phyloP scores from a whole-genome alignment of 768 basidiomycete genomes.

The Leccinum variicolor region DNA sequence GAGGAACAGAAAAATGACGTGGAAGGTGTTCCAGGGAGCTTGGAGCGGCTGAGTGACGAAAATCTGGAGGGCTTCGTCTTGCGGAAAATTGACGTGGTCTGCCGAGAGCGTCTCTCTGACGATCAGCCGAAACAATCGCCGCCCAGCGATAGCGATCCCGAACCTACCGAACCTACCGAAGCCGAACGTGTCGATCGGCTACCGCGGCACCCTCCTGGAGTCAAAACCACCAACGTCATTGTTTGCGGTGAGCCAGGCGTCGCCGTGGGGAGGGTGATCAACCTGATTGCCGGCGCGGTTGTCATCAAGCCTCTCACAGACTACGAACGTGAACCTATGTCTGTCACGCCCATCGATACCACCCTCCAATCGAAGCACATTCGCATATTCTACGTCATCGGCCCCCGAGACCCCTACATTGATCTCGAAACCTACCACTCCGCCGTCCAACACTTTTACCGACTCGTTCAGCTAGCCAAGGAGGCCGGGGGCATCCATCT shows the following conservation, averaged over 20 bases:
- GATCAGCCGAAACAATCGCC: background rate
- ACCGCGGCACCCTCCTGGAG: conserved; percentile 16
- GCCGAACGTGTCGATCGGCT: conserved; percentile 16
- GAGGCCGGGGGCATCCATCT: conserved; percentile 35
- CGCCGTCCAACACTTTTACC: conserved; percentile 23
- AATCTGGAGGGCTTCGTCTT: conserved; percentile 11
- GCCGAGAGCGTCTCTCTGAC: background rate
- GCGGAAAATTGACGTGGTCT: conserved; percentile 10
- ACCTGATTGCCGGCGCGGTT: conserved; percentile 17
- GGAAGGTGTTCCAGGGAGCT: conserved; percentile 13
- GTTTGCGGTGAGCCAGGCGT: conserved; percentile 42
- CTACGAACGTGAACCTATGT: conserved; percentile 33
- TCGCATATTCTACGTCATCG: conserved; percentile 29
- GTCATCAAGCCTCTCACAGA: conserved; percentile 22
- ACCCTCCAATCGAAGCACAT: conserved; percentile 19
- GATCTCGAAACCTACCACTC: conserved; percentile 18
- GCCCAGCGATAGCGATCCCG: background rate
- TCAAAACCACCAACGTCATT: conserved; percentile 34
- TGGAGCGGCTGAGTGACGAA: conserved; percentile 15
- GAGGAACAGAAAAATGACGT: background rate
- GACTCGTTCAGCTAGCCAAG: conserved; percentile 25
- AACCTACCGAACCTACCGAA: conserved; percentile 10
- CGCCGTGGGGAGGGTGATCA: conserved; percentile 26
- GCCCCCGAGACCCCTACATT: conserved; percentile 28
- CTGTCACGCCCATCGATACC: conserved; percentile 22